Evolutionary conservation across 306 rosid genomes (phyloP).

Genomic region (Cicer chorassanicum): DNA sequence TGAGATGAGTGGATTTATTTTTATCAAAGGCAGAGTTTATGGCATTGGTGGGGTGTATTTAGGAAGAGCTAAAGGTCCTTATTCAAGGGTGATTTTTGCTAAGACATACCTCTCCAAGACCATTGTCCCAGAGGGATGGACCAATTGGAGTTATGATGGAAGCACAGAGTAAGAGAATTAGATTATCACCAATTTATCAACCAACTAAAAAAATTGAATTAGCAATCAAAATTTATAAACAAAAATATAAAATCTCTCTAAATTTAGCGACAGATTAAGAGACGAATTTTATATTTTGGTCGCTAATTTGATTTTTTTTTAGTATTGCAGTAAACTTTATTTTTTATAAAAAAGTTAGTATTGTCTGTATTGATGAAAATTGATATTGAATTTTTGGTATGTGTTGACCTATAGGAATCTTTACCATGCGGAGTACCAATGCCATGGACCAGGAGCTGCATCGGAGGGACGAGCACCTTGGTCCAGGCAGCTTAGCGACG

Average conservation of each 20-base stretch:
- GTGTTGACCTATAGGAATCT: conserved; percentile 52
- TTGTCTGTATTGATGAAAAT: neutral
- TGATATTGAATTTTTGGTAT: conserved; percentile 2
- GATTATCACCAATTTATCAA: neutral
- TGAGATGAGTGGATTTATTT: conserved; percentile 73
- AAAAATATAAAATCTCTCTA: no score
- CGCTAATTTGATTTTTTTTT: neutral
- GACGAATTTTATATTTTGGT: no score
- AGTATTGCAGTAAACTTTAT: neutral
- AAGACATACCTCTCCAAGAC: conserved; percentile 65
- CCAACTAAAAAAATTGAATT: neutral
- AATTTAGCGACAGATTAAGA: no score
- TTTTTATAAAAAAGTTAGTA: no score
- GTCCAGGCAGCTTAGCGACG: conserved; percentile 57
- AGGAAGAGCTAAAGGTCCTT: conserved; percentile 79
- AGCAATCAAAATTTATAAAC: no score
- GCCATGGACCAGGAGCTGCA: conserved; percentile 67
- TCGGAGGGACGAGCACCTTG: conserved; percentile 56
- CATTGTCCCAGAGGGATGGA: conserved; percentile 70
- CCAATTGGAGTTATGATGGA: conserved; percentile 71
- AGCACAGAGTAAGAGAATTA: conserved; percentile 61
- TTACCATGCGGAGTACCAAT: conserved; percentile 67
- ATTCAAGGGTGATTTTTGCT: conserved; percentile 68
- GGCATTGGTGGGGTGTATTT: conserved; percentile 72
- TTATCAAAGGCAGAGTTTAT: conserved; percentile 61